Evolutionary conservation across 1,284 basidiomycete species (phyloP), one percentile per base, ranked within the genome.

Genomic region (Cutaneotrichosporon sp.): DNA sequence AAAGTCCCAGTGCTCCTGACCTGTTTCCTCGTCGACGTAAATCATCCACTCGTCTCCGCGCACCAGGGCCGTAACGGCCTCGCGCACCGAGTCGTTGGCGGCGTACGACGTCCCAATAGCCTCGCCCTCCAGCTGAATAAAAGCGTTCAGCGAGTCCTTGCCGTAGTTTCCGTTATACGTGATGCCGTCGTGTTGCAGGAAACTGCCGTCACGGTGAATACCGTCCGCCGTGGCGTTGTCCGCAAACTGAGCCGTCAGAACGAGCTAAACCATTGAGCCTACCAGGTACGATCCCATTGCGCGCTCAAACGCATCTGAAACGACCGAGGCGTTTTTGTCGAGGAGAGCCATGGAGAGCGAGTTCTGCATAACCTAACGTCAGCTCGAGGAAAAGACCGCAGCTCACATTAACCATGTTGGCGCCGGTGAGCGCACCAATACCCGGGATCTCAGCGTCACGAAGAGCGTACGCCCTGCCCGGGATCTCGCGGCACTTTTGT

Each of bases 31-130:
- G 65, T 85, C 85, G 18, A 76, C 75, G 59, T 80, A 83, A 45
- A 85, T 81, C 83, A 85, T 85, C 84, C 84, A 86, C 55, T 75
- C 73, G 62, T 79, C 74, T 9, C 78, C 81, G 33, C 79, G 76
- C 48, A 85, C 73, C 4, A 82, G 67, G 13, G 75, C 76, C 10
- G 76, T 77, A 52, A 84, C 80, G 0, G 81, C 80, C 36, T 59
- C 58, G 53, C 75, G 76, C 8, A 76, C 70, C 3, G 70, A 64
- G 8, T 60, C 56, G 35, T 65, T 68, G n/a, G 80, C 78, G 12
- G 79, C 77, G 61, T 79, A 82, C 43, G 77, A 72, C 1, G 83
- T 84, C 18, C 80, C 81, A 14, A 76, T 80, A 3, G 80, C 79
- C 46, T 64, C 58, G 12, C 58, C 56, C 50, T 68, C 60, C 30